Conservation (phyloP, 176 grass and related monocot genomes). For the Cenchrus americanus region DNA sequence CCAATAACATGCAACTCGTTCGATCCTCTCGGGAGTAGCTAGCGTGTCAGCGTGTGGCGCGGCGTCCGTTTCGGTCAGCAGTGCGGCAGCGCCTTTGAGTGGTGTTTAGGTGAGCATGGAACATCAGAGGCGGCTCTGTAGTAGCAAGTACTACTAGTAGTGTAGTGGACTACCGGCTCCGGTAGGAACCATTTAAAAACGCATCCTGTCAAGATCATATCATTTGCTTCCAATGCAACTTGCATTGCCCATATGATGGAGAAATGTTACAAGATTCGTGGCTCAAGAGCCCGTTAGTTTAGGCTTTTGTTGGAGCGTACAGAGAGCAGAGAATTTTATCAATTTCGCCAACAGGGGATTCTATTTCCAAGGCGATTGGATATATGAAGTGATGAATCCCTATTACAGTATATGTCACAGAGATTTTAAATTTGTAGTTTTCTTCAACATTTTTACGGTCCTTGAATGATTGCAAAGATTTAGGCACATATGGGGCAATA, state of each 20-base stretch:
- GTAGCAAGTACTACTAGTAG: background rate
- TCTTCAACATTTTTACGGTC: background rate
- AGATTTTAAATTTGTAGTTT: too few relatives aligned
- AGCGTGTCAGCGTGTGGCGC: background rate
- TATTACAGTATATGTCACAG: too few relatives aligned
- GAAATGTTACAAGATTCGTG: too few relatives aligned
- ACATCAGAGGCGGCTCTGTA: background rate
- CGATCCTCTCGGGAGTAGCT: background rate
- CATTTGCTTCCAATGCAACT: too few relatives aligned
- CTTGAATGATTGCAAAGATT: background rate
- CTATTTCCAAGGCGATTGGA: too few relatives aligned
- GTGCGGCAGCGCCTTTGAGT: background rate
- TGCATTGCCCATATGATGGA: background rate
- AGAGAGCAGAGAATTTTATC: too few relatives aligned
- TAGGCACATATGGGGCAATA: background rate
- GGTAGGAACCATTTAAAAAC: conserved; percentile 17
- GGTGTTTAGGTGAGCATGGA: conserved; percentile 41
- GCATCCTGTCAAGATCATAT: conserved; percentile 1
- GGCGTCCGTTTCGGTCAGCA: conserved; percentile 9
- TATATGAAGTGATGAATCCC: too few relatives aligned
- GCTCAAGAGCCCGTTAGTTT: too few relatives aligned
- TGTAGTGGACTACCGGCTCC: conserved; percentile 33
- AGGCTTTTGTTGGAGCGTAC: too few relatives aligned
- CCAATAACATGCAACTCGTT: background rate
- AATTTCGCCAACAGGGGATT: too few relatives aligned